These are phyloP conservation scores for Pyricularia sp. DNA, from an alignment of 2,329 filamentous ascomycete species.

Conservation along the genomic window DNA sequence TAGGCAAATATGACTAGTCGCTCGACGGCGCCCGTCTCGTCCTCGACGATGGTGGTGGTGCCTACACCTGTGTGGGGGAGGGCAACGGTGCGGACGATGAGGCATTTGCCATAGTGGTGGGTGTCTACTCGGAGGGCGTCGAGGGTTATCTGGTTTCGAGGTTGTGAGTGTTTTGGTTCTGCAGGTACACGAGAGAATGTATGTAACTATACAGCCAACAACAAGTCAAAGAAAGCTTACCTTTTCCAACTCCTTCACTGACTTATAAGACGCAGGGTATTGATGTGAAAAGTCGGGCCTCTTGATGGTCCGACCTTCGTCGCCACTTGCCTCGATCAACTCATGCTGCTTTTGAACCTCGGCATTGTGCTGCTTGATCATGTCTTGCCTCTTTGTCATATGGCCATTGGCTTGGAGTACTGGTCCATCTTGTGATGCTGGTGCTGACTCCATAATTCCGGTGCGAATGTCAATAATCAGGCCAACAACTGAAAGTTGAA, in stretches of 20 bases:
- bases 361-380: slow-evolving; percentile 2
- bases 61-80: slow-evolving; percentile 23
- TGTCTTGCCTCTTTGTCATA: background rate
- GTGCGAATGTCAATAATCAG: background rate
- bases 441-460: background rate
- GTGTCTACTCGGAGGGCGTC: slow-evolving; percentile 20
- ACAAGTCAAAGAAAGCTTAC: slow-evolving; percentile 6
- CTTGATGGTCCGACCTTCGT: slow-evolving; percentile 14
- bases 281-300: slow-evolving; percentile 15
- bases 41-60: slow-evolving; percentile 24
- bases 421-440: background rate
- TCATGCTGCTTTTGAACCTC: background rate
- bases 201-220: background rate
- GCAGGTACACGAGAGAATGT: background rate
- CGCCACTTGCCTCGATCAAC: background rate
- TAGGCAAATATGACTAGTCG: slow-evolving; percentile 29
- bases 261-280: slow-evolving; percentile 17
- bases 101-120: slow-evolving; percentile 22
- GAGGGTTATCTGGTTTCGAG: slow-evolving; percentile 14
- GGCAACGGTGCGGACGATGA: slow-evolving; percentile 21
- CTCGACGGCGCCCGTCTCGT: slow-evolving; percentile 24
- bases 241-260: slow-evolving; percentile 18
- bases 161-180: background rate
- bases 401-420: background rate
- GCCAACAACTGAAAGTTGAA: background rate